Conservation (phyloP, 495 filamentous ascomycete genomes). For the Aspergillus leporis region DNA sequence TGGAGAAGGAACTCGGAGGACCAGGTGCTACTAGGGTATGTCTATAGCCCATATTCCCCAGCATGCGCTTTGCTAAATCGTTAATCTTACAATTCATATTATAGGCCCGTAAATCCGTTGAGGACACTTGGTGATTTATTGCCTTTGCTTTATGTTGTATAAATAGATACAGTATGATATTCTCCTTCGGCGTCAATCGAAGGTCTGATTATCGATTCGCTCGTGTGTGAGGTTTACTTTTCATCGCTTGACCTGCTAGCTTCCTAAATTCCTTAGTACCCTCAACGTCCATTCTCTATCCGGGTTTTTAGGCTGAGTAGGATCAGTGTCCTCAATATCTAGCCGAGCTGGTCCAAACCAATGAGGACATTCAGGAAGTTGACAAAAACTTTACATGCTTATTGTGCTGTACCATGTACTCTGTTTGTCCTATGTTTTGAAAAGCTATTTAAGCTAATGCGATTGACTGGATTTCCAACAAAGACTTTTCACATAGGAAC, state of each 20-base stretch:
- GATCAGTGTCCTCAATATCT: neutral
- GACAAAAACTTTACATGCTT: neutral
- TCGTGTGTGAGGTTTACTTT: conserved; percentile 8
- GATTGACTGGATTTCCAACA: no score
- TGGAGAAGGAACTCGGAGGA: conserved; percentile 86
- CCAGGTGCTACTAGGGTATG: conserved; percentile 46
- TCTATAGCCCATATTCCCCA: conserved; percentile 3
- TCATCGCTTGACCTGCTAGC: neutral
- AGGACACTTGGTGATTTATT: conserved; percentile 44
- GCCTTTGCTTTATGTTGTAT: conserved; percentile 30
- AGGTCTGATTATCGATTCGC: conserved; percentile 28
- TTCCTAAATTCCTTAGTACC: neutral
- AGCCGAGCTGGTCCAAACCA: neutral
- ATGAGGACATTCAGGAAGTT: neutral
- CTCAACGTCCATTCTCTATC: neutral
- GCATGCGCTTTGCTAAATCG: neutral
- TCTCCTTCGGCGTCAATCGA: conserved; percentile 36
- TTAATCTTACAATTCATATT: neutral
- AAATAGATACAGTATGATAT: conserved; percentile 50
- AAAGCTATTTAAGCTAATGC: no score
- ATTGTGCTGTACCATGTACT: no score
- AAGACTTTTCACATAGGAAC: no score
- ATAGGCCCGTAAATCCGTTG: conserved; percentile 45
- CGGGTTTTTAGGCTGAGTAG: neutral
- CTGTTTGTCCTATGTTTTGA: no score